Conservation (phyloP, 495 filamentous ascomycete species). For the Antarctomyces pellizariae region DNA sequence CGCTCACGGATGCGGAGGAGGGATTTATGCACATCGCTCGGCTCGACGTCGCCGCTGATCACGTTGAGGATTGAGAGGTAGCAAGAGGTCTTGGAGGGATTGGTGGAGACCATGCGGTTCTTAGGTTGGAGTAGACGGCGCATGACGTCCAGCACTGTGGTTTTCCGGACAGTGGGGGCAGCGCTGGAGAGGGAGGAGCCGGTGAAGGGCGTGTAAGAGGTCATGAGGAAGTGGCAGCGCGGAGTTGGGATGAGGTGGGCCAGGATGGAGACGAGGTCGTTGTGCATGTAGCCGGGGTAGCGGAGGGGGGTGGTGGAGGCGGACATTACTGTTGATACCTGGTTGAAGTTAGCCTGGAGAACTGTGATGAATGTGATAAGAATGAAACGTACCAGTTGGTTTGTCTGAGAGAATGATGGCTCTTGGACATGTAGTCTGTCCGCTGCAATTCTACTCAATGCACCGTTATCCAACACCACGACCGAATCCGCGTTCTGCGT, state of each 20-base stretch:
- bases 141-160: constrained; percentile 95
- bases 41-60: constrained; percentile 93
- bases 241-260: constrained; percentile 91
- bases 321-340: constrained; percentile 93
- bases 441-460: constrained; percentile 78
- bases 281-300: constrained; percentile 99
- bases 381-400: constrained; percentile 45
- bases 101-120: constrained; percentile 95
- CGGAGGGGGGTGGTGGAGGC: constrained; percentile 88
- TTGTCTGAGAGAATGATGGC: constrained; percentile 90
- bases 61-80: constrained; percentile 98
- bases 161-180: constrained; percentile 92
- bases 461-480: constrained; percentile 92
- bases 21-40: constrained; percentile 93
- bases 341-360: constrained; percentile 1
- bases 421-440: constrained; percentile 84
- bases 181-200: constrained; percentile 87
- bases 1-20: constrained; percentile 89
- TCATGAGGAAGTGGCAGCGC: constrained; percentile 93
- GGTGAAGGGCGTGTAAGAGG: constrained; percentile 92
- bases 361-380: background rate
- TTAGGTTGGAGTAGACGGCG: constrained; percentile 85
- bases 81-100: constrained; percentile 87
- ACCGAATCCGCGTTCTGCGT: constrained; percentile 96
- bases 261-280: constrained; percentile 90